Evolutionary conservation across 768 basidiomycete genomes (phyloP).

Genomic region (Hericium rajendrae): DNA sequence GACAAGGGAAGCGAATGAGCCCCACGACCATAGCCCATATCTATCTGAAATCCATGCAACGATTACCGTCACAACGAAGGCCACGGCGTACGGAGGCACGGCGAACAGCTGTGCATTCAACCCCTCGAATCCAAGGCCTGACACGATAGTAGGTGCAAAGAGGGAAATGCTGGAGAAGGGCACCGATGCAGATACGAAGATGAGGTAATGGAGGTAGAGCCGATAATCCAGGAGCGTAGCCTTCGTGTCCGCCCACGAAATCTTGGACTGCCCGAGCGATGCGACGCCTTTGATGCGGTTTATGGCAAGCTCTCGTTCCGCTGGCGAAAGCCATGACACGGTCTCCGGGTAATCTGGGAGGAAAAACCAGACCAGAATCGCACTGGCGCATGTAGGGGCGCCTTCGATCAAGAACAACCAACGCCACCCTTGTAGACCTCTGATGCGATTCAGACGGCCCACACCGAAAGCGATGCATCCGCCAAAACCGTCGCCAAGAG

Average conservation of each 20-base stretch:
- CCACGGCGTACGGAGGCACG: conserved; percentile 36
- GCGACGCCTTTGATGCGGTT: conserved; percentile 29
- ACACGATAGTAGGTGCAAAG: conserved; percentile 67
- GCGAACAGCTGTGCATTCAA: conserved; percentile 52
- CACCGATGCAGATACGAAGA: conserved; percentile 35
- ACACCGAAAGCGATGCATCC: conserved; percentile 23
- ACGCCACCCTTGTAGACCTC: conserved; percentile 19
- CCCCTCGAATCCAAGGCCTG: conserved; percentile 45
- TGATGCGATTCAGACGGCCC: conserved; percentile 20
- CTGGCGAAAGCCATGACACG: conserved; percentile 25
- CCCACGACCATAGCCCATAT: background rate
- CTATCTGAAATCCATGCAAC: background rate
- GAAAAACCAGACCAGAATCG: conserved; percentile 21
- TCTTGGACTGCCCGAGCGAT: conserved; percentile 22
- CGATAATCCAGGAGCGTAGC: conserved; percentile 28
- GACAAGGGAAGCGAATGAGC: background rate
- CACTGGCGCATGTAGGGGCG: conserved; percentile 30
- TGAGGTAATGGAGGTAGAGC: conserved; percentile 29
- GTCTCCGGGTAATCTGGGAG: background rate
- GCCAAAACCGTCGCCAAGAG: conserved; percentile 17
- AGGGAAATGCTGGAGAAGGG: conserved; percentile 35
- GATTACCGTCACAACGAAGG: conserved; percentile 11
- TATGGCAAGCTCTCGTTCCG: conserved; percentile 32
- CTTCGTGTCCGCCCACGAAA: conserved; percentile 30
- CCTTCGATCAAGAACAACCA: conserved; percentile 39